Evolutionary conservation across 2,329 filamentous ascomycete species (phyloP), one percentile per base, ranked within the genome.

Genomic region (Fusarium anguioides): DNA sequence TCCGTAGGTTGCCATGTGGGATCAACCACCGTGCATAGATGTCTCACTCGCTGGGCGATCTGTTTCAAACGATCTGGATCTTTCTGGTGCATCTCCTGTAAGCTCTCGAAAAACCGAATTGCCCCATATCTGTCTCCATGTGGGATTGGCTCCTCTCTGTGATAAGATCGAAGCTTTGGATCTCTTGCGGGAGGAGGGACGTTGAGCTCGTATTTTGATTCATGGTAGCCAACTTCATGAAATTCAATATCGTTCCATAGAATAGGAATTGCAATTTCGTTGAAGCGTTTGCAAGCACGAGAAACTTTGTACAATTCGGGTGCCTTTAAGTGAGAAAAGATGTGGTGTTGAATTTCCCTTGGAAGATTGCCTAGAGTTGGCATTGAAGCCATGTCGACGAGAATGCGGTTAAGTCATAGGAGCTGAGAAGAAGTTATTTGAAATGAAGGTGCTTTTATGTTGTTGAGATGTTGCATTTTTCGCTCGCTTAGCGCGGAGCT

Each of bases 211-310:
- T n/a, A 8, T 0, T 6, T 35, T 14, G 41, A 41, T 12, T 55
- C 60, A 20, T 71, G 69, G 5, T 46, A 68, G 4, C 63, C 56
- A 1, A 17, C 8, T 4, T 40, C 6, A 4, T 71, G 69, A 8
- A 66, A 27, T 18, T 71, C 69, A 37, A 71, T 51, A 4, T 68
- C 40, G 21, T 33, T 36, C 69, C 69, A 71, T 9, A 71, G 18
- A 4, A 53, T 47, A 3, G 68, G 53, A 21, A 37, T 53, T 6
- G 24, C 20, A 5, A 60, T 18, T 3, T 21, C 6, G 5, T 42
- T 53, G 18, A 71, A 20, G 8, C 17, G 24, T 2, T 45, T 71
- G 6, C 44, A 70, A 6, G 54, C 56, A 10, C 42, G 44, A 0
- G 42, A 10, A 20, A 53, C 10, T 10, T 21, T 11, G 24, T 27